These are phyloP conservation scores for Geotrichum histeridarum DNA, from an alignment of 1,139 yeast genomes.

Conservation along the genomic window DNA sequence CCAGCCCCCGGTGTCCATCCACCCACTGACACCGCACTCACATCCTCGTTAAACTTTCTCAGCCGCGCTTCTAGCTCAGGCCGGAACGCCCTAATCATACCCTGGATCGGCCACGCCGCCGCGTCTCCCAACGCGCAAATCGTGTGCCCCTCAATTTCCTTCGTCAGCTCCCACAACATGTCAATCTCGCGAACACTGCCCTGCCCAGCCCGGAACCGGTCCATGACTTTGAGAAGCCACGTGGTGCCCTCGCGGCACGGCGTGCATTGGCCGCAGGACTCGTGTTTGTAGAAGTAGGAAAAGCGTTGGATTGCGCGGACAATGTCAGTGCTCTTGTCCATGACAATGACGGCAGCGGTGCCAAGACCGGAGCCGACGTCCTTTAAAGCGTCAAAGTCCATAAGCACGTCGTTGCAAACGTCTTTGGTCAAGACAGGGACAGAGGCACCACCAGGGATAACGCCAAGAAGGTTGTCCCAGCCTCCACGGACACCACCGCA, in stretches of 20 bases:
- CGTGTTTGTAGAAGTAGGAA: slow-evolving; percentile 78
- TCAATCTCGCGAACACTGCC: slow-evolving; percentile 77
- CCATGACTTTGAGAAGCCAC: slow-evolving; percentile 79
- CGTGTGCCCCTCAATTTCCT: slow-evolving; percentile 84
- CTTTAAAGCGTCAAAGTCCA: slow-evolving; percentile 83
- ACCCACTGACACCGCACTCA: slow-evolving; percentile 53
- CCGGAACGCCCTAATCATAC: slow-evolving; percentile 74
- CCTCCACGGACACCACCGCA: slow-evolving; percentile 90
- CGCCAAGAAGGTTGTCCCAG: slow-evolving; percentile 83
- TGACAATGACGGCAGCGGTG: slow-evolving; percentile 86
- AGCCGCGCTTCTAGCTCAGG: slow-evolving; percentile 76
- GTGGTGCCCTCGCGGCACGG: slow-evolving; percentile 95
- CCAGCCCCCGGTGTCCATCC: slow-evolving; percentile 71
- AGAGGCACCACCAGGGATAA: slow-evolving; percentile 85
- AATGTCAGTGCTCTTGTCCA: slow-evolving; percentile 80
- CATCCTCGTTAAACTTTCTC: slow-evolving; percentile 44
- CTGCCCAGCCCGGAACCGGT: slow-evolving; percentile 70
- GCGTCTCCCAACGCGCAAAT: slow-evolving; percentile 91
- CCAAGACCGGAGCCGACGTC: slow-evolving; percentile 85
- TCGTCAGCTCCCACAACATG: slow-evolving; percentile 72
- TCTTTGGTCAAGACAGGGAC: slow-evolving; percentile 73
- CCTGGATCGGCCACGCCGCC: slow-evolving; percentile 91
- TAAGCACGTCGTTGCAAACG: slow-evolving; percentile 60
- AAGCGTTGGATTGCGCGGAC: slow-evolving; percentile 81
- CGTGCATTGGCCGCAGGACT: slow-evolving; percentile 90